These are phyloP conservation scores for Curvularia sp. DNA, from an alignment of 2,329 filamentous ascomycete genomes.

Conservation along the genomic window DNA sequence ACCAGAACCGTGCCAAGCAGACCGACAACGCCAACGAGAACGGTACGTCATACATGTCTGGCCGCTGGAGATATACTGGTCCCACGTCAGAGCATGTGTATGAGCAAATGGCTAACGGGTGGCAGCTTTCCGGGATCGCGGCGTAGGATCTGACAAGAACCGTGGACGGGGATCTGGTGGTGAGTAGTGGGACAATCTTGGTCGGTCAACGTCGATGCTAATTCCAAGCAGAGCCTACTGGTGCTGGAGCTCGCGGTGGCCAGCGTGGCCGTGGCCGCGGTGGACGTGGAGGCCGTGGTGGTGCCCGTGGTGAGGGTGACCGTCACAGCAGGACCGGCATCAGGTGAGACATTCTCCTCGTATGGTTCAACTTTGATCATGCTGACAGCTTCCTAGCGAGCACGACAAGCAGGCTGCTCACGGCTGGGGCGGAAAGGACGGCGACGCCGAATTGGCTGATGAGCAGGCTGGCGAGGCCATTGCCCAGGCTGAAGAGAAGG, in stretches of 20 bases:
- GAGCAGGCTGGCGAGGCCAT: constrained; percentile 91
- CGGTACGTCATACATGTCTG: constrained; percentile 66
- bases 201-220: constrained; percentile 12
- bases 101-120: constrained; percentile 28
- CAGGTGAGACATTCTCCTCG: constrained; percentile 56
- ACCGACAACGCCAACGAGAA: constrained; percentile 79
- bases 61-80: neutral
- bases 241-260: constrained; percentile 29
- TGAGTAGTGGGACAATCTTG: constrained; percentile 24
- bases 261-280: constrained; percentile 57
- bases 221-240: constrained; percentile 29
- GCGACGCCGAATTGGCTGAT: constrained; percentile 84
- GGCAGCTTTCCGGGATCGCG: constrained; percentile 87
- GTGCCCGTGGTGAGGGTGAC: constrained; percentile 59
- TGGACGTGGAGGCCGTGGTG: constrained; percentile 57
- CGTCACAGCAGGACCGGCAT: constrained; percentile 68
- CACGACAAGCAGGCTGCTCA: constrained; percentile 87
- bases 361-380: neutral
- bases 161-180: constrained; percentile 66
- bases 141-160: constrained; percentile 82
- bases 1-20: constrained; percentile 45
- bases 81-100: neutral
- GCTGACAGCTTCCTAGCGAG: constrained; percentile 60
- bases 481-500: constrained; percentile 83
- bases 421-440: constrained; percentile 86